Percentiles rank a stretch among this genome's conserved stretches.
Evolutionary conservation across 768 basidiomycete genomes (phyloP).

Genomic region (Trametes villosa): DNA sequence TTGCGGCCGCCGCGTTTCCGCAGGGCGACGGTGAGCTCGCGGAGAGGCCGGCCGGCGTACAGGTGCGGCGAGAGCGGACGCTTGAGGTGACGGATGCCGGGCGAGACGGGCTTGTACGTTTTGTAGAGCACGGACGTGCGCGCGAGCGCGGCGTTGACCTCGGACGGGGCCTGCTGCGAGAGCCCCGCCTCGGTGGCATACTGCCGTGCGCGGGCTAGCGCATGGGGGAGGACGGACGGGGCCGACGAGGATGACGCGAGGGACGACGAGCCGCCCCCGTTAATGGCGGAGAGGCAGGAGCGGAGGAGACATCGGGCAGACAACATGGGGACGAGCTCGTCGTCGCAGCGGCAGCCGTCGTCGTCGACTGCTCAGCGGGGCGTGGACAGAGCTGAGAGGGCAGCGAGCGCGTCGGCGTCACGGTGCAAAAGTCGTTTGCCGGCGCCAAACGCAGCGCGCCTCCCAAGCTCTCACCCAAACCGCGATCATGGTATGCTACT

Average conservation of each 20-base stretch:
- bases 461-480: slow-evolving; percentile 26
- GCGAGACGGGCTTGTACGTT: slow-evolving; percentile 88
- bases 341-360: slow-evolving; percentile 20
- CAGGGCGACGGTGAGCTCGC: slow-evolving; percentile 78
- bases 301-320: slow-evolving; percentile 51
- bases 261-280: slow-evolving; percentile 22
- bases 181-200: slow-evolving; percentile 44
- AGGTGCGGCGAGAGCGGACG: slow-evolving; percentile 84
- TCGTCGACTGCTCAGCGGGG: slow-evolving; percentile 17
- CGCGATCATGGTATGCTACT: no score
- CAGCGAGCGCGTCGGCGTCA: slow-evolving; percentile 6
- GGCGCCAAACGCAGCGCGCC: slow-evolving; percentile 39
- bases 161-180: slow-evolving; percentile 36
- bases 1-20: slow-evolving; percentile 90
- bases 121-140: slow-evolving; percentile 70
- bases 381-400: slow-evolving; percentile 13
- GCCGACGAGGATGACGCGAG: slow-evolving; percentile 27
- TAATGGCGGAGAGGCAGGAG: slow-evolving; percentile 35
- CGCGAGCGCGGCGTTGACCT: slow-evolving; percentile 48
- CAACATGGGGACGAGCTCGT: slow-evolving; percentile 41
- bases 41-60: slow-evolving; percentile 84
- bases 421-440: slow-evolving; percentile 35
- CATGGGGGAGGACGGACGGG: slow-evolving; percentile 23
- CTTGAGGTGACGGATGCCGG: slow-evolving; percentile 83
- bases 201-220: slow-evolving; percentile 29